These are phyloP conservation scores for Globisporangium cederbergense DNA, from an alignment of 352 stramenopile species.

Conservation along the genomic window DNA sequence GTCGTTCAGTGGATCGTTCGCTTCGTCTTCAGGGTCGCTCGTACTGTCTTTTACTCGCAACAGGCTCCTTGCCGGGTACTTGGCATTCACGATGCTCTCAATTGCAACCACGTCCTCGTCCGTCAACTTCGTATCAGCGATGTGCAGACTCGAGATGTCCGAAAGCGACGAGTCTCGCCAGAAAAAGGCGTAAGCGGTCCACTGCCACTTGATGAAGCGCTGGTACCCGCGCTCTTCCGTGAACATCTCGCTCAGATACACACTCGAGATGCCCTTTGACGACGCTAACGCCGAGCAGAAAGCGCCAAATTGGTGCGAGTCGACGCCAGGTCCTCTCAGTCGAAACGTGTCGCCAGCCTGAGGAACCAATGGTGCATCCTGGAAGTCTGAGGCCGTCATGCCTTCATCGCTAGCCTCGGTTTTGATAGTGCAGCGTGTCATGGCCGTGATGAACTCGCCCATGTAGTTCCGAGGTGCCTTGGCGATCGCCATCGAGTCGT, in stretches of 20 bases:
- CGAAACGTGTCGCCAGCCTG: background rate
- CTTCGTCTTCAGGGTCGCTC: background rate
- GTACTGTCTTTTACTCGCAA: background rate
- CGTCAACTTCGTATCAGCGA: slow-evolving; percentile 11
- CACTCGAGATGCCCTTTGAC: slow-evolving; percentile 1
- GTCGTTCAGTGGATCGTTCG: background rate
- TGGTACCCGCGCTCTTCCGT: slow-evolving; percentile 7
- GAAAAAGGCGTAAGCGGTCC: slow-evolving; percentile 20
- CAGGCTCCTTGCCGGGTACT: slow-evolving; percentile 13
- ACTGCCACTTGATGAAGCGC: slow-evolving; percentile 19
- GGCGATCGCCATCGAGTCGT: slow-evolving; percentile 7
- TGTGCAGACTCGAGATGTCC: slow-evolving; percentile 4
- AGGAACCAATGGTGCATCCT: background rate
- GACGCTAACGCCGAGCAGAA: slow-evolving; percentile 18
- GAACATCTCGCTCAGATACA: slow-evolving; percentile 14
- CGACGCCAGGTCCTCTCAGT: slow-evolving; percentile 7
- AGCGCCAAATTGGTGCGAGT: slow-evolving; percentile 16
- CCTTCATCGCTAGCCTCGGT: background rate
- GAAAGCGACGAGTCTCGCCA: slow-evolving; percentile 7
- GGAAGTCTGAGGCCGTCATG: background rate
- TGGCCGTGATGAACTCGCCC: slow-evolving; percentile 12
- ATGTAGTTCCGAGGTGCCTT: slow-evolving; percentile 8
- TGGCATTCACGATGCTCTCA: slow-evolving; percentile 9
- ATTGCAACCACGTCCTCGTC: slow-evolving; percentile 11
- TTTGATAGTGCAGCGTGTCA: slow-evolving; percentile 6